Conservation (phyloP, 23 red algal genomes). For the Agarophyton chilense region DNA sequence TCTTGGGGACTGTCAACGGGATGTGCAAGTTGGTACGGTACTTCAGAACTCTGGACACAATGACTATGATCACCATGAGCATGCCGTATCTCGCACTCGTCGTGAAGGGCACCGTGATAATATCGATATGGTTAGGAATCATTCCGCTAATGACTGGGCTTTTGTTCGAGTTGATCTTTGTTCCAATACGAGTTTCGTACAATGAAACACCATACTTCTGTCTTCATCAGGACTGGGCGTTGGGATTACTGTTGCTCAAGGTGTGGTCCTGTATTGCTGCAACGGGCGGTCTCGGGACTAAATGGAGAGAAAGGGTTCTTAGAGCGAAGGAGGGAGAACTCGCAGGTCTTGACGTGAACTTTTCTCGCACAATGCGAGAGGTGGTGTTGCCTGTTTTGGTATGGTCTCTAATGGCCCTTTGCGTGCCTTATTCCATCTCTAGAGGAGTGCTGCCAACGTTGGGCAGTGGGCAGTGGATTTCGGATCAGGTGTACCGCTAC, state of each 20-base stretch:
- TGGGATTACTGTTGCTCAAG: slow-evolving; percentile 70
- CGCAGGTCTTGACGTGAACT: slow-evolving; percentile 51
- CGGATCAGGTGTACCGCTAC: slow-evolving; percentile 54
- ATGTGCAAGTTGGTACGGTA: slow-evolving; percentile 25
- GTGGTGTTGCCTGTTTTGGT: slow-evolving; percentile 65
- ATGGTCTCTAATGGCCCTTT: slow-evolving; percentile 34
- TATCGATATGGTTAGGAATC: slow-evolving; percentile 61
- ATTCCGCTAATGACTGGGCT: slow-evolving; percentile 74
- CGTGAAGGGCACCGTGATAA: slow-evolving; percentile 47
- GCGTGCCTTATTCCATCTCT: slow-evolving; percentile 54
- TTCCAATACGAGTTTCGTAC: slow-evolving; percentile 55
- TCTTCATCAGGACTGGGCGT: slow-evolving; percentile 81
- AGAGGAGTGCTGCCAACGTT: slow-evolving; percentile 40
- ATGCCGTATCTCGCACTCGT: slow-evolving; percentile 51
- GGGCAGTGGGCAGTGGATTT: slow-evolving; percentile 21
- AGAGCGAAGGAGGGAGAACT: slow-evolving; percentile 62
- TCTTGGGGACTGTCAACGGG: slow-evolving; percentile 25
- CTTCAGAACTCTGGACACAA: slow-evolving; percentile 33
- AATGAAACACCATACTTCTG: slow-evolving; percentile 72
- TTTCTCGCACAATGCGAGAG: slow-evolving; percentile 50
- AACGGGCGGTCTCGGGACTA: slow-evolving; percentile 35
- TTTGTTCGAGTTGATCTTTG: slow-evolving; percentile 74
- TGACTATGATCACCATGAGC: slow-evolving; percentile 20
- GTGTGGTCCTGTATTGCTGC: slow-evolving; percentile 58
- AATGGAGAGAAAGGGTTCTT: slow-evolving; percentile 58